phyloP scores from a whole-genome alignment of 345 rosid species.

The Citrus unshiu region DNA sequence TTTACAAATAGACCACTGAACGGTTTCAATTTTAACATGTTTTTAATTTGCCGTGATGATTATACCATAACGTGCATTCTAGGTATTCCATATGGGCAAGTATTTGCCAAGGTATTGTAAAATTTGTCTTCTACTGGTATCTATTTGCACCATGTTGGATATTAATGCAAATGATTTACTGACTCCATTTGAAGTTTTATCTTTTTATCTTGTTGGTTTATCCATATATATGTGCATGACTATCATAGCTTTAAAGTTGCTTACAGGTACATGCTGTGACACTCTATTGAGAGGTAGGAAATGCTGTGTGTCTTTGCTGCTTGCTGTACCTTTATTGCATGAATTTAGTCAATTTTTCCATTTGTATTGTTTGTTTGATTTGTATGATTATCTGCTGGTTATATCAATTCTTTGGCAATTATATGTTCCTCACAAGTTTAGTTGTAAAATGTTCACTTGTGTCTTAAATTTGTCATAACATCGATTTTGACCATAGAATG shows the following conservation, averaged over 20 bases:
- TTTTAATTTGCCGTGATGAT: constrained; percentile 9
- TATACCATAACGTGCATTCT: constrained; percentile 7
- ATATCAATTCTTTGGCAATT: constrained; percentile 5
- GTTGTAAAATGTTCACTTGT: background rate
- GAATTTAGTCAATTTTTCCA: constrained; percentile 43
- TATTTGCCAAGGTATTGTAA: constrained; percentile 16
- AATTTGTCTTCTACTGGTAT: constrained; percentile 16
- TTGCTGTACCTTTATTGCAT: constrained; percentile 40
- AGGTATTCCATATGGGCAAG: constrained; percentile 14
- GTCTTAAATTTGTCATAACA: background rate
- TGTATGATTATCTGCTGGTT: constrained; percentile 14
- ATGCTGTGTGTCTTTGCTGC: constrained; percentile 51
- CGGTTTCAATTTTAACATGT: constrained; percentile 3
- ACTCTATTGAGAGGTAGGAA: constrained; percentile 48
- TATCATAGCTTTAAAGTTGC: constrained; percentile 42
- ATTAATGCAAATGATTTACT: constrained; percentile 10
- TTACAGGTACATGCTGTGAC: constrained; percentile 49
- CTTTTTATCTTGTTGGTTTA: constrained; percentile 13
- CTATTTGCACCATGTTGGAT: constrained; percentile 1
- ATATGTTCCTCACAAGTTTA: background rate
- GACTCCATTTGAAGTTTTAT: constrained; percentile 13
- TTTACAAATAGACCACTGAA: background rate
- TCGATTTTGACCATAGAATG: background rate
- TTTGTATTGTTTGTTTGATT: constrained; percentile 24
- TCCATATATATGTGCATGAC: constrained; percentile 15